phyloP scores from a whole-genome alignment of 148 eudicot species.

The Hydrangea macrophylla region DNA sequence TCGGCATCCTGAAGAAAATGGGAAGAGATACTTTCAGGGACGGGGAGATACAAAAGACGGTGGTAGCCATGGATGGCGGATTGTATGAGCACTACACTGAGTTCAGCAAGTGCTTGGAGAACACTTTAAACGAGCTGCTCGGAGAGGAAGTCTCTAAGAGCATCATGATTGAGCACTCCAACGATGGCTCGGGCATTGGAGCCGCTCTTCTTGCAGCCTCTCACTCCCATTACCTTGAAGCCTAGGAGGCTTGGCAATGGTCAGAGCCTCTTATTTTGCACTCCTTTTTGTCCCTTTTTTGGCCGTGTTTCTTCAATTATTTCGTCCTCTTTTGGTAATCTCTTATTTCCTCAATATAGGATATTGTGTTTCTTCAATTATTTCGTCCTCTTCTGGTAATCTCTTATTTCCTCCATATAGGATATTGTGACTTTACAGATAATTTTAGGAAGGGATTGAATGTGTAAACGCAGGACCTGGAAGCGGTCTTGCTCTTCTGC shows the following conservation, averaged over 20 bases:
- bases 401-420: not conserved
- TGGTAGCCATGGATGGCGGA: constrained; percentile 75
- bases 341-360: not conserved
- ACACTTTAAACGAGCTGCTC: constrained; percentile 46
- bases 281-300: not conserved
- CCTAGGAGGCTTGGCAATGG: constrained; percentile 5
- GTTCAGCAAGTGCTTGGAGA: constrained; percentile 56
- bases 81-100: constrained; percentile 69
- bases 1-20: constrained; percentile 58
- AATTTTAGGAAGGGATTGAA: not conserved
- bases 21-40: constrained; percentile 47
- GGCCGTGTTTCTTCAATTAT: not conserved
- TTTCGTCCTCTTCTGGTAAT: not conserved
- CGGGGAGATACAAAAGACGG: constrained; percentile 37
- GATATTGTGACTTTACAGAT: not conserved
- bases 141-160: constrained; percentile 41
- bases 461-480: not conserved
- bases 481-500: not conserved
- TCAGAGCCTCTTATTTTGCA: not conserved
- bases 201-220: constrained; percentile 85
- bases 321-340: not conserved
- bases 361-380: not conserved
- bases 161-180: constrained; percentile 50
- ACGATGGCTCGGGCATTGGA: constrained; percentile 77
- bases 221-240: constrained; percentile 46